These are phyloP conservation scores for Backusella tarrabulga DNA, from an alignment of 192 early-diverging fungal genomes.

Conservation along the genomic window DNA sequence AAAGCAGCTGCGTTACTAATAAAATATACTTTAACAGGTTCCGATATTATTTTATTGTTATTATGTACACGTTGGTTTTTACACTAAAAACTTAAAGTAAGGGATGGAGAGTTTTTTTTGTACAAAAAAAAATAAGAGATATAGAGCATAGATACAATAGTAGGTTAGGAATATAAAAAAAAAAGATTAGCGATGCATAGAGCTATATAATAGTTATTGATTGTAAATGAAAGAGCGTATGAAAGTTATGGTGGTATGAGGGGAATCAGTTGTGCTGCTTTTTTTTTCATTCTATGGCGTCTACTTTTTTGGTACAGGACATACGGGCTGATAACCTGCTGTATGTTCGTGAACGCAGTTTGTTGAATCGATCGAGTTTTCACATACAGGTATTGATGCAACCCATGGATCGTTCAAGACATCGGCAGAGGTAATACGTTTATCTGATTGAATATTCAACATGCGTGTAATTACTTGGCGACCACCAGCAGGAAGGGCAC, in stretches of 20 bases:
- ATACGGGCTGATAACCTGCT: background rate
- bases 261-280: background rate
- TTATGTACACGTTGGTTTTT: background rate
- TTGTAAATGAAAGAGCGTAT: background rate
- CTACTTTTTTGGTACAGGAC: background rate
- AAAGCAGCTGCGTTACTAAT: background rate
- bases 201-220: background rate
- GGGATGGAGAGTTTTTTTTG: background rate
- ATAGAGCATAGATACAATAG: background rate
- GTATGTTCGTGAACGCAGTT: conserved; percentile 22
- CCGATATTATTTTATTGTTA: background rate
- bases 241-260: background rate
- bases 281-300: background rate
- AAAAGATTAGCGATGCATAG: background rate
- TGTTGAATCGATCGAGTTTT: conserved; percentile 13
- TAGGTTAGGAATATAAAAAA: background rate
- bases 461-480: conserved; percentile 20
- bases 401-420: conserved; percentile 29
- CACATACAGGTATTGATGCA: conserved; percentile 27
- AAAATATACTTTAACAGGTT: background rate
- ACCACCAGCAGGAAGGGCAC: conserved; percentile 7
- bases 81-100: background rate
- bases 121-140: background rate
- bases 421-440: conserved; percentile 24
- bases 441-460: conserved; percentile 26